Percentiles rank a stretch among this genome's conserved stretches.
Conservation (phyloP, 495 filamentous ascomycete species). For the Neurospora sp. region DNA sequence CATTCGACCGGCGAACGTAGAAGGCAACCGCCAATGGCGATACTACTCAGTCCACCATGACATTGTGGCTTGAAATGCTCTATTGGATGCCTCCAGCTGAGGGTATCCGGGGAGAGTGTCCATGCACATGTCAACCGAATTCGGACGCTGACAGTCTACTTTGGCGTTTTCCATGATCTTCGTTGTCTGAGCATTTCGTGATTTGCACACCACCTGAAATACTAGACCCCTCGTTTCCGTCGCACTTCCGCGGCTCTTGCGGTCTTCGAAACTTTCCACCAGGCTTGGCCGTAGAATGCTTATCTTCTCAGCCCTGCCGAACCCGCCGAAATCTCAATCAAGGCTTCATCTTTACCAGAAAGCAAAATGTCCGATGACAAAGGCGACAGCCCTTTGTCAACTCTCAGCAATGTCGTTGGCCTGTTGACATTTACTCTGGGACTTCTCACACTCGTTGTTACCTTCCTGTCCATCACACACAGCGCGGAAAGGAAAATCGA, state of each 20-base stretch:
- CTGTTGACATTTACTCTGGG: background rate
- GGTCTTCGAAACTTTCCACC: background rate
- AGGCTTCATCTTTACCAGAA: background rate
- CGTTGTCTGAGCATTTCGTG: background rate
- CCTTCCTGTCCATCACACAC: background rate
- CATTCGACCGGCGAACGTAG: background rate
- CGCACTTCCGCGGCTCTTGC: background rate
- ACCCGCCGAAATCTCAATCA: fast-evolving
- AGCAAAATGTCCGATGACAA: background rate
- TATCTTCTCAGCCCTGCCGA: background rate
- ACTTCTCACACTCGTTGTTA: background rate
- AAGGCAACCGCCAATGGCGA: background rate
- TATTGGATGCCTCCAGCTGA: background rate
- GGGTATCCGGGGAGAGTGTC: background rate
- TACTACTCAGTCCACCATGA: background rate
- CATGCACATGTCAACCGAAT: background rate
- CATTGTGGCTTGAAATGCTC: background rate
- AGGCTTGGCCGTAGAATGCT: background rate
- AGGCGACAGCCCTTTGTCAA: background rate
- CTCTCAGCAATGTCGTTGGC: background rate
- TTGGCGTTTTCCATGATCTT: background rate
- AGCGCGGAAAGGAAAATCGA: background rate
- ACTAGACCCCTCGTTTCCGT: background rate
- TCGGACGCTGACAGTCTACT: background rate
- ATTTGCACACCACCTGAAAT: background rate